Evolutionary conservation across 345 rosid genomes (phyloP).

Genomic region (Carallia brachiata): DNA sequence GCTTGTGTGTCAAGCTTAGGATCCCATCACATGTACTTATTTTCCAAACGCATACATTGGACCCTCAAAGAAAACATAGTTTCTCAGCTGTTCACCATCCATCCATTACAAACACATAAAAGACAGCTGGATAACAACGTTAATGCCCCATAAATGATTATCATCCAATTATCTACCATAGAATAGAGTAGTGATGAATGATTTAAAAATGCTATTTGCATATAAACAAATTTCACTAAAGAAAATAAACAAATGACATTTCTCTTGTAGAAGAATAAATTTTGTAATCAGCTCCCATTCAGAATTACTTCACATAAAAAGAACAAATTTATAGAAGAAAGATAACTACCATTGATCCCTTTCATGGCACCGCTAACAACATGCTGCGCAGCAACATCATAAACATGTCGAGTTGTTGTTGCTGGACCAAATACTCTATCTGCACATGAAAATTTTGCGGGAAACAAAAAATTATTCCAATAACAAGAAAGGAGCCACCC

Average conservation of each 20-base stretch:
- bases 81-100: neutral
- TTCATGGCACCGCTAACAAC: constrained; percentile 77
- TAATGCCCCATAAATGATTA: no score
- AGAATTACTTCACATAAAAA: neutral
- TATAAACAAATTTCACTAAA: neutral
- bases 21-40: neutral
- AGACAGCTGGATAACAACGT: no score
- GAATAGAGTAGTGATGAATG: no score
- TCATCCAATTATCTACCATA: no score
- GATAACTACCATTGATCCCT: constrained; percentile 69
- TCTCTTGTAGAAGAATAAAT: neutral
- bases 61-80: neutral
- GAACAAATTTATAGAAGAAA: neutral
- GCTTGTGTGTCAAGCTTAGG: neutral
- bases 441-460: constrained; percentile 19
- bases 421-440: constrained; percentile 89
- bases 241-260: neutral
- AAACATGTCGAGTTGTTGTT: constrained; percentile 82
- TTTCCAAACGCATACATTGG: neutral
- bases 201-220: neutral
- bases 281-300: neutral
- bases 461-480: neutral
- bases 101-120: no score
- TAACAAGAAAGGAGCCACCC: no score
- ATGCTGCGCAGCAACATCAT: constrained; percentile 81